Evolutionary conservation across 345 rosid genomes (phyloP).

Genomic region (Syzygium jambos): DNA sequence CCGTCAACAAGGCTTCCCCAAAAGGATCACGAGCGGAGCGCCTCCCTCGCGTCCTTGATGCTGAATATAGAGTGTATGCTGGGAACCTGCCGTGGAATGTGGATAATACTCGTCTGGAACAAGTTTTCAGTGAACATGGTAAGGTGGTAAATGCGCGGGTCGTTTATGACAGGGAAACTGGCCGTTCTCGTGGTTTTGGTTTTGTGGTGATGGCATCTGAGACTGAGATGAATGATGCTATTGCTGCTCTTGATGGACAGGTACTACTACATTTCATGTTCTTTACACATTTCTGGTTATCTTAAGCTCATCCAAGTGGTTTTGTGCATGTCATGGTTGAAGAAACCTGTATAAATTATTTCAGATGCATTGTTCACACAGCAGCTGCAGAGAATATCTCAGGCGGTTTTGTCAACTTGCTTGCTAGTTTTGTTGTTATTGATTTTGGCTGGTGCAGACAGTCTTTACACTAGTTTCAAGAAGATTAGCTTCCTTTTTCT

Average conservation of each 20-base stretch:
- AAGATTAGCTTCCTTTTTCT: neutral
- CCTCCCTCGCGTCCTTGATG: conserved; percentile 41
- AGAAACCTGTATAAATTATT: neutral
- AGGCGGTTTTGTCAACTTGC: neutral
- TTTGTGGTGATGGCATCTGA: conserved; percentile 79
- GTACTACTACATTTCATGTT: conserved; percentile 21
- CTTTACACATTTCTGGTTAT: neutral
- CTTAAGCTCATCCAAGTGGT: neutral
- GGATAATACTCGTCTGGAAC: conserved; percentile 66
- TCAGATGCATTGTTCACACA: neutral
- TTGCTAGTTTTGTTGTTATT: neutral
- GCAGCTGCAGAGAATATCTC: neutral
- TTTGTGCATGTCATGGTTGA: neutral
- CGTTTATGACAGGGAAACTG: conserved; percentile 73
- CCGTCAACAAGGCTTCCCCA: conserved; percentile 86
- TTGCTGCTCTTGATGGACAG: conserved; percentile 93
- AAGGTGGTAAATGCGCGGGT: conserved; percentile 80
- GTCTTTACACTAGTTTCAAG: neutral
- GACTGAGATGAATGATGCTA: conserved; percentile 74
- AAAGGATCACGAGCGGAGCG: conserved; percentile 70
- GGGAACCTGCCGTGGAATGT: conserved; percentile 88
- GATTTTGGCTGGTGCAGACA: neutral
- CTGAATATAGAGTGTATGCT: conserved; percentile 54
- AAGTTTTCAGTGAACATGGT: conserved; percentile 81
- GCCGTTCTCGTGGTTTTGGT: conserved; percentile 96